Evolutionary conservation across 2,329 filamentous ascomycete species (phyloP).

Genomic region (Ceratocystis cubensis): DNA sequence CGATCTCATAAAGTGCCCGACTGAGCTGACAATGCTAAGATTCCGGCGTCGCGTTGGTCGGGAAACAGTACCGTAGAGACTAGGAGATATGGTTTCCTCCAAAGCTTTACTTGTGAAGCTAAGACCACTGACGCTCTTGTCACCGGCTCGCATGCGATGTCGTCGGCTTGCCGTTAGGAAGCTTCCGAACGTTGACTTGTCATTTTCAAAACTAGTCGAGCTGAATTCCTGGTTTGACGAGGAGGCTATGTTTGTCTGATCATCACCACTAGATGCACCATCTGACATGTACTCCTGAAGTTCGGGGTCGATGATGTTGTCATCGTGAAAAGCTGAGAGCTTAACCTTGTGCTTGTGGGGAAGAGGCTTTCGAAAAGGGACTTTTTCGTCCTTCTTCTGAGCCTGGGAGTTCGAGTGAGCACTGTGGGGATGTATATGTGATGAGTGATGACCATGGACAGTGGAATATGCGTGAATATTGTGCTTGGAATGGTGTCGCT

Average conservation of each 20-base stretch:
- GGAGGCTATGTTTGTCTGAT: slow-evolving; percentile 77
- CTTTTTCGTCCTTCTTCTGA: slow-evolving; percentile 17
- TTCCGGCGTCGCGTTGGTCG: slow-evolving; percentile 52
- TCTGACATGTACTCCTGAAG: slow-evolving; percentile 93
- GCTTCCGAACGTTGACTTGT: slow-evolving; percentile 61
- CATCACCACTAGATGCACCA: slow-evolving; percentile 72
- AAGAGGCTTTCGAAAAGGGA: slow-evolving; percentile 35
- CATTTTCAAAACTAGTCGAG: slow-evolving; percentile 50
- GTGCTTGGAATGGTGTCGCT: slow-evolving; percentile 76
- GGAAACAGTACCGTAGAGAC: slow-evolving; percentile 9
- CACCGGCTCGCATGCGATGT: slow-evolving; percentile 56
- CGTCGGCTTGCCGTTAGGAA: slow-evolving; percentile 63
- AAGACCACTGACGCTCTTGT: slow-evolving; percentile 61
- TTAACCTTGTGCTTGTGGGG: slow-evolving; percentile 60
- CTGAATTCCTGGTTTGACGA: slow-evolving; percentile 29
- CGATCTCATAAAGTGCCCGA: slow-evolving; percentile 54
- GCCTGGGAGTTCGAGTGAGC: background rate
- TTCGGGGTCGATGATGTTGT: slow-evolving; percentile 97
- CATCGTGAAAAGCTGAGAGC: slow-evolving; percentile 88
- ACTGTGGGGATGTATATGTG: background rate
- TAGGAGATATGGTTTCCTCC: slow-evolving; percentile 47
- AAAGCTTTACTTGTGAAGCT: slow-evolving; percentile 56
- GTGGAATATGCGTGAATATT: slow-evolving; percentile 34
- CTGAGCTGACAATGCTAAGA: slow-evolving; percentile 67
- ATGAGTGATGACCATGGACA: slow-evolving; percentile 4